Conservation (phyloP, 2,329 filamentous ascomycete genomes). For the Talaromyces sp. region DNA sequence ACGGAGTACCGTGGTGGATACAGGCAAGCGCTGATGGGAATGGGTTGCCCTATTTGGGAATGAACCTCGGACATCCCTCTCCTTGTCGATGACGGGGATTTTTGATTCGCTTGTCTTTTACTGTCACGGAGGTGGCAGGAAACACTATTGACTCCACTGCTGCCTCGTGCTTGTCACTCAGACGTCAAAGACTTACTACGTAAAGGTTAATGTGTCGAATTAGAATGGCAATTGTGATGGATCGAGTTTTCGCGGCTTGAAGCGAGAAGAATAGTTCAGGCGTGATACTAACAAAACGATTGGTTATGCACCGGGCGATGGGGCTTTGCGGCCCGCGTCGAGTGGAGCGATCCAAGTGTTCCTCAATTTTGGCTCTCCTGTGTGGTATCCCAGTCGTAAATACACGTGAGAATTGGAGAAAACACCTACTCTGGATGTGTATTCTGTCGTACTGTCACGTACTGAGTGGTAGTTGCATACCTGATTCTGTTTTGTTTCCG, state of each 20-base stretch:
- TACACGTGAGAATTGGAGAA: neutral
- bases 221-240: neutral
- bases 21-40: neutral
- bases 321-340: neutral
- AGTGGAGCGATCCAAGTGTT: slow-evolving; percentile 1
- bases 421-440: neutral
- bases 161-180: slow-evolving; percentile 6
- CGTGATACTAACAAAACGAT: neutral
- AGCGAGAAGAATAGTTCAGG: neutral
- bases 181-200: neutral
- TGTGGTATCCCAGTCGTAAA: neutral
- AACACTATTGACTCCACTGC: neutral
- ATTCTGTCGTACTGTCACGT: neutral
- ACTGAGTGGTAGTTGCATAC: neutral
- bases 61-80: neutral
- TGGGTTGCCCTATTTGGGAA: neutral
- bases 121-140: neutral
- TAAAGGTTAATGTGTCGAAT: neutral
- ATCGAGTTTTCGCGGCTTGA: neutral
- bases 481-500: neutral
- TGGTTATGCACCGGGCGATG: neutral
- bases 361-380: neutral
- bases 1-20: neutral
- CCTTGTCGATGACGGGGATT: neutral
- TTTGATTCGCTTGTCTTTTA: neutral